phyloP scores from a whole-genome alignment of 352 stramenopile genomes.

The Thalassiosira mediterranea region DNA sequence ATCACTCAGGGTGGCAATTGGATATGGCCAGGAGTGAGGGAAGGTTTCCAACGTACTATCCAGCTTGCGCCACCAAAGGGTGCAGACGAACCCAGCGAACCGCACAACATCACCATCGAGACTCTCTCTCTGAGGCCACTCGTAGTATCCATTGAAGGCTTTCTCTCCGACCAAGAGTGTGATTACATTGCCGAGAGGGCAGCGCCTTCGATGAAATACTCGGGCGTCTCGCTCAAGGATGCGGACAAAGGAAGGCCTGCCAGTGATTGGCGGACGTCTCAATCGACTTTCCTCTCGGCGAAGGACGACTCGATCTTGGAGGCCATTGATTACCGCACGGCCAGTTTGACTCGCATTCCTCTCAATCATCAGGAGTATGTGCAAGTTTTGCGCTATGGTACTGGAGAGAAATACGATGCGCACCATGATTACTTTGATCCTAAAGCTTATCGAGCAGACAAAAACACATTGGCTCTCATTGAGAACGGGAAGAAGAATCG shows the following conservation, averaged over 20 bases:
- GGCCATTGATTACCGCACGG: constrained; percentile 68
- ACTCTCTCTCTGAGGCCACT: constrained; percentile 82
- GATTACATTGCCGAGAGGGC: constrained; percentile 76
- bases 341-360: constrained; percentile 71
- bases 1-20: constrained; percentile 78
- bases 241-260: constrained; percentile 77
- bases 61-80: constrained; percentile 41
- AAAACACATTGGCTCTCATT: constrained; percentile 62
- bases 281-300: constrained; percentile 63
- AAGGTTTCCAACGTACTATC: constrained; percentile 68
- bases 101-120: constrained; percentile 61
- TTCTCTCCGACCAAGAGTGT: constrained; percentile 80
- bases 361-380: constrained; percentile 77
- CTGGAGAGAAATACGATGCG: constrained; percentile 73
- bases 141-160: constrained; percentile 76
- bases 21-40: constrained; percentile 81
- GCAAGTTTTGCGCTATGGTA: constrained; percentile 74
- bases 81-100: constrained; percentile 29
- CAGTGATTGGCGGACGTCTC: constrained; percentile 82
- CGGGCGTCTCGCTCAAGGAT: constrained; percentile 81
- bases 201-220: constrained; percentile 72
- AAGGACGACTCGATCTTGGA: constrained; percentile 38
- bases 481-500: constrained; percentile 82
- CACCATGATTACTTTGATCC: constrained; percentile 85
- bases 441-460: constrained; percentile 54